phyloP scores from a whole-genome alignment of 495 filamentous ascomycete species.

The Halenospora varia region DNA sequence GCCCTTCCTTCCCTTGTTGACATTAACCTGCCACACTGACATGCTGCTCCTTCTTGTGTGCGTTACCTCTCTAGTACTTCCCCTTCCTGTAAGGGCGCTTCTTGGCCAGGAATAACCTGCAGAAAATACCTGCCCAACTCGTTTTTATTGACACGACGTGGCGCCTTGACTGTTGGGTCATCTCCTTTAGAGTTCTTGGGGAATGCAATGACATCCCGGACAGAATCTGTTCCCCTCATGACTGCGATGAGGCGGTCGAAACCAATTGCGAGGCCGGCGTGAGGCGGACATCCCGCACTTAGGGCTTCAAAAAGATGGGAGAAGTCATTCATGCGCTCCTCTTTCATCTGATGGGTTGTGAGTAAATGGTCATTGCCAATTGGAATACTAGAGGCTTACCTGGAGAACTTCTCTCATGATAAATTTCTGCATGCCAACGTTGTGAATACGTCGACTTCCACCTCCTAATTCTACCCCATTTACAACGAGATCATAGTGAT shows the following conservation, averaged over 20 bases:
- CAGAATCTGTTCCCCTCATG: constrained; percentile 66
- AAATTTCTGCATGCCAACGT: constrained; percentile 77
- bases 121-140: constrained; percentile 72
- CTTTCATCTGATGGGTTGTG: constrained; percentile 35
- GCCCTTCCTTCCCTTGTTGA: too few relatives aligned
- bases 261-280: constrained; percentile 88
- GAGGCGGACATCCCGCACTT: constrained; percentile 88
- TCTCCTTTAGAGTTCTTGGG: constrained; percentile 87
- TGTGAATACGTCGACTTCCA: constrained; percentile 88
- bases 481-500: constrained; percentile 93
- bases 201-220: constrained; percentile 94
- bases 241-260: constrained; percentile 88
- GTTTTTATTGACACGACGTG: constrained; percentile 56
- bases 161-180: constrained; percentile 75
- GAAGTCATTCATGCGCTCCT: constrained; percentile 69
- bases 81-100: not conserved
- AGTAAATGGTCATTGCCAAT: not conserved
- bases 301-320: constrained; percentile 79
- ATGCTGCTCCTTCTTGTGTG: too few relatives aligned
- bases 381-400: constrained; percentile 27
- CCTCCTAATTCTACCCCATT: constrained; percentile 95
- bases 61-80: too few relatives aligned
- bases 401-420: constrained; percentile 80
- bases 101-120: not conserved
- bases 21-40: not conserved